Evolutionary conservation across 2,329 filamentous ascomycete genomes (phyloP), one percentile per base, ranked within the genome.

Genomic region (Ophiocordyceps camponoti-floridani): DNA sequence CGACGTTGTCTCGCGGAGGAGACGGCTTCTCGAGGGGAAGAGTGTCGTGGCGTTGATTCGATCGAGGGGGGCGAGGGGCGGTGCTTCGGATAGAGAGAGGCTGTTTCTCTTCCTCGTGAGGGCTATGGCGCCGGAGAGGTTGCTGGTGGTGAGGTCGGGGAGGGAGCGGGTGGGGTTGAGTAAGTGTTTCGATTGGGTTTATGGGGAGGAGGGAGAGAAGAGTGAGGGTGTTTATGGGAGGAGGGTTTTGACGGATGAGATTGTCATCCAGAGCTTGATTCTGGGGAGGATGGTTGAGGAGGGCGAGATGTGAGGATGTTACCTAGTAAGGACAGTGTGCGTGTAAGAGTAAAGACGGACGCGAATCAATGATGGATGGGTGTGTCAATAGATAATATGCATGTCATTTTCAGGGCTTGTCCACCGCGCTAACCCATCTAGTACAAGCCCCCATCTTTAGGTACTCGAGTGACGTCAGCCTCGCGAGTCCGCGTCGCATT

Each of bases 211-310:
- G 55, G 63, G 40, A 64, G 69, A 12, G 67, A 70, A 52, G 72
- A 62, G 48, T 67, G 87, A 35, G 73, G 72, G 49, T 37, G 28
- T 4, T 19, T 2, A 18, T 14, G 35, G 35, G 5, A n/a, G 10
- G 35, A 38, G 35, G 35, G 72, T 91, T 41, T 73, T 94, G 44
- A 82, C 79, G 46, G 82, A 93, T 58, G 89, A 96, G 62, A 77
- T 89, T 56, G 77, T 96, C 19, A 79, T 94, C 45, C 89, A 98
- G 67, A 95, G 87, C 59, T 66, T 96, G 47, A 95, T 98, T 50
- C 60, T 94, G 43, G 89, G 88, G 1, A 75, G 78, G 48, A 63
- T 95, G 52, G 74, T 87, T 44, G 80, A 84, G 49, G 73, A 76
- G 43, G 69, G 64, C 12, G 71, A 76, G 51, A 54, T 60, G 53